Evolutionary conservation across 208 protist species (phyloP), one percentile per base, ranked within the genome.

Genomic region (Porcisia hertigi): DNA sequence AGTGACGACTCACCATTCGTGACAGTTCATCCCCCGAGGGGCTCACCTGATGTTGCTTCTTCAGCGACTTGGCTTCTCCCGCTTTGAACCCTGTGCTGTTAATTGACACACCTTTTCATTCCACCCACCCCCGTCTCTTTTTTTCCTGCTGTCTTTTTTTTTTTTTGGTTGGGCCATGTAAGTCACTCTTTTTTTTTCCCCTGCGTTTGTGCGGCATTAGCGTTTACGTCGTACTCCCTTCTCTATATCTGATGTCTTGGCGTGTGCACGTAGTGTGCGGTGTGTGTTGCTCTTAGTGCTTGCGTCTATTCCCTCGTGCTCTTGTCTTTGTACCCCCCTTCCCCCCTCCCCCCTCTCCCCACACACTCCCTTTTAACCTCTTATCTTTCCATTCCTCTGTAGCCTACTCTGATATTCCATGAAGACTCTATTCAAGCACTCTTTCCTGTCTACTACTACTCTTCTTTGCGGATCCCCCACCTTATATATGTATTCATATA

Each of bases 231-330:
- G 6, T 60, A 18, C 25, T 20, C 4, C 23, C 34, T 36, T 30
- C 30, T 16, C n/a, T n/a, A 52, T 34, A 18, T 34, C 49, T 3
- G 16, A 53, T 64, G n/a, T 49, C 47, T 75, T 18, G 45, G 34
- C 36, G 6, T 71, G 57, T 30, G 57, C 14, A 9, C 25, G 45
- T 6, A 53, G 6, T 71, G 57, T 30, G 57, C 14, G 16, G 7
- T 60, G 57, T 60, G n/a, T 55, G 30, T 71, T 12, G 1, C 25
- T 36, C 12, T 58, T 3, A 53, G 64, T 54, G 64, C 11, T 39
- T 34, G 64, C 12, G 64, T 69, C 34, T 74, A 64, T 64, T 64
- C 59, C 59, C 59, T 64, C 59, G 59, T 45, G 36, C 59, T 39
- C 41, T 69, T 39, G 23, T 53, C 4, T n/a, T 41, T 30, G 12